phyloP scores from a whole-genome alignment of 192 early-diverging fungal species.

The Coemansia sp. region DNA sequence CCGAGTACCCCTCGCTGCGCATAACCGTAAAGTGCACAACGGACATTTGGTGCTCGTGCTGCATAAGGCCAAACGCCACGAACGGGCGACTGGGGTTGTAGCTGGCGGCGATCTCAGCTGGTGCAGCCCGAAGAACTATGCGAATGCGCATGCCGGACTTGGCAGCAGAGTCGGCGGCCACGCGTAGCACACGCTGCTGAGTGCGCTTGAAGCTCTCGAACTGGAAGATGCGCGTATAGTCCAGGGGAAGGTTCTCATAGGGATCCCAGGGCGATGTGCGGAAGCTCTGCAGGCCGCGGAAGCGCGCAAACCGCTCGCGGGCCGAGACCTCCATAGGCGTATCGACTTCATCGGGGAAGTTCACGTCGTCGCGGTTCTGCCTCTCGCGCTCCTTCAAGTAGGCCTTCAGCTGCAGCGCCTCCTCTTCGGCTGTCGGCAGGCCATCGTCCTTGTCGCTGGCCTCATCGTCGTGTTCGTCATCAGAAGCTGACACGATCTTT shows the following conservation, averaged over 20 bases:
- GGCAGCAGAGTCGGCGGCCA: slow-evolving; percentile 53
- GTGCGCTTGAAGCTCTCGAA: slow-evolving; percentile 87
- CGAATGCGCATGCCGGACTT: slow-evolving; percentile 71
- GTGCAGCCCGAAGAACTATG: slow-evolving; percentile 66
- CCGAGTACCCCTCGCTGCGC: slow-evolving; percentile 72
- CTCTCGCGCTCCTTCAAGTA: slow-evolving; percentile 58
- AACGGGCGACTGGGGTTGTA: slow-evolving; percentile 30
- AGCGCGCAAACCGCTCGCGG: slow-evolving; percentile 84
- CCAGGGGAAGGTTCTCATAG: slow-evolving; percentile 95
- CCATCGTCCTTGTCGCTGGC: slow-evolving; percentile 31
- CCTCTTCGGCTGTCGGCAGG: slow-evolving; percentile 45
- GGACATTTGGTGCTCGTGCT: slow-evolving; percentile 94
- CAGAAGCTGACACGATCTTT: background rate
- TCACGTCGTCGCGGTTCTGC: slow-evolving; percentile 64
- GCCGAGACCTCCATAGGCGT: slow-evolving; percentile 86
- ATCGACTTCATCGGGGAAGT: slow-evolving; percentile 97
- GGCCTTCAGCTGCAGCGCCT: slow-evolving; percentile 38
- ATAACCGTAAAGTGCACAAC: slow-evolving; percentile 77
- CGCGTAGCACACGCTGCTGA: slow-evolving; percentile 67
- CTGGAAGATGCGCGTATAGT: slow-evolving; percentile 96
- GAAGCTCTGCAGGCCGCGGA: slow-evolving; percentile 93
- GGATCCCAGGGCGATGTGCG: slow-evolving; percentile 97
- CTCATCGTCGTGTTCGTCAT: slow-evolving; percentile 4
- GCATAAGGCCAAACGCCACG: slow-evolving; percentile 68
- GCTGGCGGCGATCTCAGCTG: slow-evolving; percentile 27